These are phyloP conservation scores for Wickerhamiella sergipiensis DNA, from an alignment of 805 yeast species.

Conservation along the genomic window DNA sequence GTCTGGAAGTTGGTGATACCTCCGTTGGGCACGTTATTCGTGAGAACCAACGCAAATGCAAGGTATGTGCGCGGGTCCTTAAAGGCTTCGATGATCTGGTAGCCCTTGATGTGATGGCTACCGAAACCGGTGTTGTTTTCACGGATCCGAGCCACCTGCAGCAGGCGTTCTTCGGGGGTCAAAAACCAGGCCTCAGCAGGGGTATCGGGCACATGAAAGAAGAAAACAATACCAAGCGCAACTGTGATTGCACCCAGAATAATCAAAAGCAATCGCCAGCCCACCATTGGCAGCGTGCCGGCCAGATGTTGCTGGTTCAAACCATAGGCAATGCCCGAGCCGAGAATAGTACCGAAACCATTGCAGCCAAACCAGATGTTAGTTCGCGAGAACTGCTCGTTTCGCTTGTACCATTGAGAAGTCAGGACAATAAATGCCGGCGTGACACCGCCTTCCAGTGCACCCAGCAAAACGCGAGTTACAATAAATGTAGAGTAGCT, in stretches of 20 bases:
- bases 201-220: constrained; percentile 34
- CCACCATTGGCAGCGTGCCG: constrained; percentile 14
- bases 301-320: constrained; percentile 15
- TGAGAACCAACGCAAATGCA: constrained; percentile 28
- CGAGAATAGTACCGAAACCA: constrained; percentile 33
- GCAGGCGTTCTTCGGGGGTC: constrained; percentile 31
- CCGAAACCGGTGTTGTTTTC: constrained; percentile 44
- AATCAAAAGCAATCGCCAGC: constrained; percentile 44
- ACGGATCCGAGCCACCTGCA: constrained; percentile 39
- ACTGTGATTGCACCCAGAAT: constrained; percentile 45
- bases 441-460: constrained; percentile 36
- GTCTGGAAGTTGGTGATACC: constrained; percentile 38
- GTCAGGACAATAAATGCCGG: constrained; percentile 44
- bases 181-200: constrained; percentile 37
- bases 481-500: constrained; percentile 33
- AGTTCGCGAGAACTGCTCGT: constrained; percentile 31
- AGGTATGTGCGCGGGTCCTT: constrained; percentile 38
- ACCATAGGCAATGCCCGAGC: constrained; percentile 38
- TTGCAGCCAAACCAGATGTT: constrained; percentile 30
- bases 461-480: constrained; percentile 34
- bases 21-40: constrained; percentile 38
- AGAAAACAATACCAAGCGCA: constrained; percentile 19
- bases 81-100: constrained; percentile 39
- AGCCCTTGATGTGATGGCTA: constrained; percentile 35
- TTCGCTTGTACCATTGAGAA: constrained; percentile 38